Evolutionary conservation across 1,139 yeast genomes (phyloP).

Genomic region (Saccharomyces hybrid): DNA sequence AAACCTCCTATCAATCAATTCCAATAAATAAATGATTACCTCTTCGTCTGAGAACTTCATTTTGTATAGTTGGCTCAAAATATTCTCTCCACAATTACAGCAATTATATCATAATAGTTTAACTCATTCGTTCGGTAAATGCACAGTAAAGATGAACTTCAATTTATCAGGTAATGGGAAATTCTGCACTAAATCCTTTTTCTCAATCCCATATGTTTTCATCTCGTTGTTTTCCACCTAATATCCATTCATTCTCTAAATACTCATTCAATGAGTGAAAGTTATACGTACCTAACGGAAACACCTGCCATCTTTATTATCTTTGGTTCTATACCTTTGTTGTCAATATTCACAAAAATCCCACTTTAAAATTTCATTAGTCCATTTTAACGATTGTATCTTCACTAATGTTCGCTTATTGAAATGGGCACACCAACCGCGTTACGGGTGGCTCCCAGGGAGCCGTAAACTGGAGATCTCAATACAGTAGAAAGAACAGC

Average conservation of each 20-base stretch:
- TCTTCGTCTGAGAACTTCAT: background rate
- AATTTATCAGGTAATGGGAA: background rate
- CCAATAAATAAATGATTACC: background rate
- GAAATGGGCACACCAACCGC: background rate
- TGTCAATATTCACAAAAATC: background rate
- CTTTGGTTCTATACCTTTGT: conserved; percentile 4
- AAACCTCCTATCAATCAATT: too few species aligned
- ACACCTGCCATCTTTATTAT: conserved; percentile 83
- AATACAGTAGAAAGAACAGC: background rate
- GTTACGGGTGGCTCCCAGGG: background rate
- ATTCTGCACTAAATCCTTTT: background rate
- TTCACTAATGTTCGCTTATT: background rate
- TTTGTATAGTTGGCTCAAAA: background rate
- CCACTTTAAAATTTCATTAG: background rate
- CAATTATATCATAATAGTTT: background rate
- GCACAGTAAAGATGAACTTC: background rate
- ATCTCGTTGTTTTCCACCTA: background rate
- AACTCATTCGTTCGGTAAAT: background rate
- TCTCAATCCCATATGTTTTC: background rate
- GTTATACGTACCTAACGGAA: conserved; percentile 82
- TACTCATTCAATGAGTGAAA: background rate
- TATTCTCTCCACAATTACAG: background rate
- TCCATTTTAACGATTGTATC: conserved; percentile 2
- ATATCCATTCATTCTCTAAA: background rate
- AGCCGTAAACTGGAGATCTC: background rate